Conservation (phyloP, 139 green algal species). For the Microglena sp. region DNA sequence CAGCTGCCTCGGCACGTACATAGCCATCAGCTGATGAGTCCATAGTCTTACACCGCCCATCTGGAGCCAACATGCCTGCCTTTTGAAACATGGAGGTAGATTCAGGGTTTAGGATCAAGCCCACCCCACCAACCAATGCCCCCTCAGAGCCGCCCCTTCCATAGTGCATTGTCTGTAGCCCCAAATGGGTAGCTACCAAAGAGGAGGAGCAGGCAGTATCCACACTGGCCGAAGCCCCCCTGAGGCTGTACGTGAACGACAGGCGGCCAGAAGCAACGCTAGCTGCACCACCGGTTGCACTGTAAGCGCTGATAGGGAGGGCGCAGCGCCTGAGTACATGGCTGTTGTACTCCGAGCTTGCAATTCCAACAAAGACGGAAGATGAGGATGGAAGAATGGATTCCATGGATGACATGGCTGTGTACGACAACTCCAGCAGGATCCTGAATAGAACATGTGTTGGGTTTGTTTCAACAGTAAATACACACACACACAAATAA, state of each 20-base stretch:
- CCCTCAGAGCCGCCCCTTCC: constrained; percentile 11
- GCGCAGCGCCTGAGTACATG: constrained; percentile 10
- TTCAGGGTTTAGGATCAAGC: constrained; percentile 58
- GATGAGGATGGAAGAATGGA: too few species aligned
- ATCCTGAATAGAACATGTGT: too few species aligned
- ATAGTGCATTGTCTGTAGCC: constrained; percentile 19
- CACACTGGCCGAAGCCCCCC: background rate
- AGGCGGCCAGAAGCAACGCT: constrained; percentile 50
- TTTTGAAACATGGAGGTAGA: constrained; percentile 72
- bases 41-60: constrained; percentile 79
- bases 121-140: constrained; percentile 49
- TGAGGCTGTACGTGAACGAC: background rate
- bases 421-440: too few species aligned
- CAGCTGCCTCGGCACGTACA: constrained; percentile 58
- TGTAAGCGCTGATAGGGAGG: constrained; percentile 34
- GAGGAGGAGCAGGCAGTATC: constrained; percentile 53
- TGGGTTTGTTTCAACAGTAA: too few species aligned
- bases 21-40: constrained; percentile 72
- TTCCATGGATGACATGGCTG: too few species aligned
- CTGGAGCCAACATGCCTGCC: constrained; percentile 53
- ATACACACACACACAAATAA: too few species aligned
- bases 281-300: constrained; percentile 43
- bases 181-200: constrained; percentile 63
- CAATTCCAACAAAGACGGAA: constrained; percentile 62
- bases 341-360: constrained; percentile 74